Evolutionary conservation across 1,139 yeast species (phyloP).

Genomic region (Saccharomyces hybrid): DNA sequence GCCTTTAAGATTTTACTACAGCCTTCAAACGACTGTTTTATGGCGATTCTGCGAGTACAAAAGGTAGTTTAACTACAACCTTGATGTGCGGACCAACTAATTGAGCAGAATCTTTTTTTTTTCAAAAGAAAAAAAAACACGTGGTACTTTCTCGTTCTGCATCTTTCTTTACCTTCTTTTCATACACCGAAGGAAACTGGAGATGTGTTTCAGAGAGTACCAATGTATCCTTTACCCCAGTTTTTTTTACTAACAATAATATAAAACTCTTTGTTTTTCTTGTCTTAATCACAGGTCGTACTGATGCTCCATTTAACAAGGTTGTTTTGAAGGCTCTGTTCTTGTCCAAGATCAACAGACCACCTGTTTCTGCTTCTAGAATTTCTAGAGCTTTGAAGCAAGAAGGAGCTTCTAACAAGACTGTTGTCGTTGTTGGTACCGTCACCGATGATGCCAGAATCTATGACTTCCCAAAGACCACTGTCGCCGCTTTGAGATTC

Average conservation of each 20-base stretch:
- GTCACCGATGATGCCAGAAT: slow-evolving; percentile 97
- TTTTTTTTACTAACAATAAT: slow-evolving; percentile 19
- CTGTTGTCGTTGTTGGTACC: slow-evolving; percentile 97
- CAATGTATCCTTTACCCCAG: neutral
- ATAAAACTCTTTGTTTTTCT: slow-evolving; percentile 8
- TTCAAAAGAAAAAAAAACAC: slow-evolving; percentile 1
- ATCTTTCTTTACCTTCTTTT: slow-evolving; percentile 6
- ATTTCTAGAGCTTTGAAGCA: slow-evolving; percentile 74
- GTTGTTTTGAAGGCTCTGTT: slow-evolving; percentile 88
- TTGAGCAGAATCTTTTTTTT: slow-evolving; percentile 28
- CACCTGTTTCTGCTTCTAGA: slow-evolving; percentile 96
- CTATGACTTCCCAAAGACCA: slow-evolving; percentile 88
- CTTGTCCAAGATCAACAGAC: slow-evolving; percentile 98
- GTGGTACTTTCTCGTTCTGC: neutral
- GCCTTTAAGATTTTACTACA: neutral
- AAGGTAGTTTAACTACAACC: neutral
- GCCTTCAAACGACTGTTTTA: neutral
- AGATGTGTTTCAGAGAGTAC: neutral
- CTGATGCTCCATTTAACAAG: slow-evolving; percentile 98
- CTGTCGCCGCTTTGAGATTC: slow-evolving; percentile 98
- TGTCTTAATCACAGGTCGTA: slow-evolving; percentile 60
- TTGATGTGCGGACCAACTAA: slow-evolving; percentile 14
- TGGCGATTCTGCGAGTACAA: slow-evolving; percentile 55
- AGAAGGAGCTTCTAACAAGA: slow-evolving; percentile 84
- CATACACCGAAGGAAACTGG: slow-evolving; percentile 10